Percentiles rank a stretch among this genome's conserved stretches.
phyloP scores from a whole-genome alignment of 257 asterid species.

The Ehretia macrophylla region DNA sequence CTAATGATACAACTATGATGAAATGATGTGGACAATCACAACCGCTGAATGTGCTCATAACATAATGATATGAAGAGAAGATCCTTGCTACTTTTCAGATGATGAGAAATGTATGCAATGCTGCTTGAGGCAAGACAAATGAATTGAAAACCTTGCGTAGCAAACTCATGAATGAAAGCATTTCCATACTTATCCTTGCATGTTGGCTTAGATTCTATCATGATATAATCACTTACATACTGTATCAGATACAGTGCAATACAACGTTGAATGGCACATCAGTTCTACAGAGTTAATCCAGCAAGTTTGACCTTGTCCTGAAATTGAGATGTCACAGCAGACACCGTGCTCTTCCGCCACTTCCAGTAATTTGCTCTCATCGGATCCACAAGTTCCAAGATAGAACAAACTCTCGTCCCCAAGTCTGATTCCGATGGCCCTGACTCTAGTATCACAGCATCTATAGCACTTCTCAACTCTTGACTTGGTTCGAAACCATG shows the following conservation, averaged over 20 bases:
- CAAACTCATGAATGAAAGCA: no score
- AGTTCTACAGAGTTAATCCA: constrained; percentile 6
- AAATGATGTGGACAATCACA: no score
- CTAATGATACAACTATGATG: no score
- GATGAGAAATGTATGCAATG: no score
- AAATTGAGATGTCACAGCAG: constrained; percentile 17
- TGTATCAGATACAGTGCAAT: neutral
- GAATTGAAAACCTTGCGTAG: no score
- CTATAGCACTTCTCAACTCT: constrained; percentile 53
- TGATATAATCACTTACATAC: neutral
- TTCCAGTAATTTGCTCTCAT: constrained; percentile 81
- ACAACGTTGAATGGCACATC: neutral
- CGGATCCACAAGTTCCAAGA: constrained; percentile 66
- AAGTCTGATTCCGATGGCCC: constrained; percentile 26
- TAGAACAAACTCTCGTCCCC: constrained; percentile 39
- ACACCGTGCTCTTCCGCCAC: constrained; percentile 60
- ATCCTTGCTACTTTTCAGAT: no score
- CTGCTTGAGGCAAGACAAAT: no score
- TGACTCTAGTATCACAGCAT: constrained; percentile 30
- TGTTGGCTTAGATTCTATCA: neutral
- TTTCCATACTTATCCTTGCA: neutral
- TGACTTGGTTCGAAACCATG: constrained; percentile 47
- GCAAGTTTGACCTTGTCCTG: constrained; percentile 17
- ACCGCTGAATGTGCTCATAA: no score
- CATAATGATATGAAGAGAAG: no score